Conservation (phyloP, 1,284 basidiomycete species). For the Trametes polyzona region DNA sequence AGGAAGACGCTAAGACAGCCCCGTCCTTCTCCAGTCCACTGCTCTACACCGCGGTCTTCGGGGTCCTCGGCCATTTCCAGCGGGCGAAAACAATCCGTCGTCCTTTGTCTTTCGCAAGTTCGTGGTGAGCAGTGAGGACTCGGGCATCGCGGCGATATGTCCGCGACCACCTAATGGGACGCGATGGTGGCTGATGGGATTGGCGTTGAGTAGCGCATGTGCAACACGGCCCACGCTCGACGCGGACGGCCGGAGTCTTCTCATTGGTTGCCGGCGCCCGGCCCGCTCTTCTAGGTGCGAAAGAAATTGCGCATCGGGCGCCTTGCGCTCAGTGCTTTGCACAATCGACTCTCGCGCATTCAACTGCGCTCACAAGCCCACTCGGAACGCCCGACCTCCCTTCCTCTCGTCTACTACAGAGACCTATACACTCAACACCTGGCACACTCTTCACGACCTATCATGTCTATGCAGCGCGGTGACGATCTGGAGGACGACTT, state of each 20-base stretch:
- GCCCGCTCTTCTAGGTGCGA: conserved; percentile 7
- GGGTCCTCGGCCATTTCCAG: conserved; percentile 12
- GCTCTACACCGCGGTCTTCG: conserved; percentile 14
- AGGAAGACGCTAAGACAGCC: conserved; percentile 2
- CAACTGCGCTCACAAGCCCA: neutral
- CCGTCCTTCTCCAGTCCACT: neutral
- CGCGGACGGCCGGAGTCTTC: too few relatives aligned
- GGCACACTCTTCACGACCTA: conserved; percentile 1
- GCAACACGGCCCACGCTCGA: too few relatives aligned
- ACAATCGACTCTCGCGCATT: conserved; percentile 9
- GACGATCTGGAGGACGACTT: conserved; percentile 86
- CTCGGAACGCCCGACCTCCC: neutral
- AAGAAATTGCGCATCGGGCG: conserved; percentile 10
- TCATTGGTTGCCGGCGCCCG: conserved; percentile 1
- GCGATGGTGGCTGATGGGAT: neutral
- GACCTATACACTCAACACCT: neutral
- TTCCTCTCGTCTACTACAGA: conserved; percentile 6
- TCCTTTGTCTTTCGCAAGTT: neutral
- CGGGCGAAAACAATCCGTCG: neutral
- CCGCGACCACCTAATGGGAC: too few relatives aligned
- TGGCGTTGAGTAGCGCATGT: conserved; percentile 11
- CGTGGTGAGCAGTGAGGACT: too few relatives aligned
- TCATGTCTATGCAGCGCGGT: conserved; percentile 44
- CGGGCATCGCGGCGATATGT: too few relatives aligned
- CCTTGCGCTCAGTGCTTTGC: too few relatives aligned